phyloP scores from a whole-genome alignment of 2,329 filamentous ascomycete genomes.

The Monilinia vaccinii-corymbosi region DNA sequence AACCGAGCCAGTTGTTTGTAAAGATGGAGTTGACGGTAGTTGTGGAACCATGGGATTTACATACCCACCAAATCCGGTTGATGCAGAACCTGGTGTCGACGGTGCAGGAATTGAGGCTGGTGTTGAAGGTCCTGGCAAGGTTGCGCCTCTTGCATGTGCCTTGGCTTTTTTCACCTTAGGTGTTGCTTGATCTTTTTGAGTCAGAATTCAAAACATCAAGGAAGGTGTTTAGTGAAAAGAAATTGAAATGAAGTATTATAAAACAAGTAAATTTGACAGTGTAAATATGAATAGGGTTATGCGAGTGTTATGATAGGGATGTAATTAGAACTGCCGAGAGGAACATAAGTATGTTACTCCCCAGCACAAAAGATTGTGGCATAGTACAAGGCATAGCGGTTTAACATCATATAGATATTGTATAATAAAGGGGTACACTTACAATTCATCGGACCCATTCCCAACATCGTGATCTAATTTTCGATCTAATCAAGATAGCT shows the following conservation, averaged over 20 bases:
- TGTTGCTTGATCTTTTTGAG: conserved; percentile 8
- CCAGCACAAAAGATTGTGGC: background rate
- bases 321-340: background rate
- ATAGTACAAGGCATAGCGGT: conserved; percentile 9
- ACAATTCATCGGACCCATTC: conserved; percentile 5
- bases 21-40: background rate
- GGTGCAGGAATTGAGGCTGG: background rate
- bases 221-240: background rate
- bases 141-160: background rate
- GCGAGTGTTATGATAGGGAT: background rate
- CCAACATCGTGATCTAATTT: background rate
- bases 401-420: background rate
- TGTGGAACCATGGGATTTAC: background rate
- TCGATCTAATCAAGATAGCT: background rate
- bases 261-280: background rate
- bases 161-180: conserved; percentile 2
- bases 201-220: conserved; percentile 2
- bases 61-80: background rate
- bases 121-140: conserved; percentile 1
- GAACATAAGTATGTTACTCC: background rate
- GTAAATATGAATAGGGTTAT: background rate
- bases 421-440: background rate
- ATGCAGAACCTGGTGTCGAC: background rate
- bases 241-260: background rate
- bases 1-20: background rate